Evolutionary conservation across 1,284 basidiomycete species (phyloP).

Genomic region (Porodaedalea pini): DNA sequence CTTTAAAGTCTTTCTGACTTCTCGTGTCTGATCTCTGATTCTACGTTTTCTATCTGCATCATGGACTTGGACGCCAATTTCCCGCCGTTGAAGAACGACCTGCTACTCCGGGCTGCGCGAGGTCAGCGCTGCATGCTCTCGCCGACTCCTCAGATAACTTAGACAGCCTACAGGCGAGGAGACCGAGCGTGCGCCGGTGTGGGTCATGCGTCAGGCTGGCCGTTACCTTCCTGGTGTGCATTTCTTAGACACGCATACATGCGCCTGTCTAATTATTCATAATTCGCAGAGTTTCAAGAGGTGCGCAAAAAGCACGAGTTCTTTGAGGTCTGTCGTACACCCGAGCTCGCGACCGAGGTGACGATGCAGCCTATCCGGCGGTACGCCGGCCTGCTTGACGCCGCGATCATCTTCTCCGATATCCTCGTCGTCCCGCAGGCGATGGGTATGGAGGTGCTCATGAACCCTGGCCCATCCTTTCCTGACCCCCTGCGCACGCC

Average conservation of each 20-base stretch:
- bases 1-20: background rate
- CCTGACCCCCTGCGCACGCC: constrained; percentile 79
- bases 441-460: constrained; percentile 90
- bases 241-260: background rate
- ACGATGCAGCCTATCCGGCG: constrained; percentile 90
- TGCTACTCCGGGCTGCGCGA: constrained; percentile 84
- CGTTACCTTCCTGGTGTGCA: constrained; percentile 84
- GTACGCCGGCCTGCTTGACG: constrained; percentile 82
- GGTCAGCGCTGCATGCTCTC: constrained; percentile 40
- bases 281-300: constrained; percentile 74
- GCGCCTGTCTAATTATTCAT: constrained; percentile 12
- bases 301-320: constrained; percentile 84
- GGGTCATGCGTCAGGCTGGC: constrained; percentile 99
- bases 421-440: constrained; percentile 96
- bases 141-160: background rate
- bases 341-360: constrained; percentile 78
- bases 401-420: constrained; percentile 94
- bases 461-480: constrained; percentile 89
- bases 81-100: constrained; percentile 83
- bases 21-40: background rate
- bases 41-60: no score
- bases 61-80: constrained; percentile 37
- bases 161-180: constrained; percentile 57
- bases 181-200: constrained; percentile 92
- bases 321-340: constrained; percentile 90